Conservation (phyloP, 1,284 basidiomycete species). For the Schizophyllum commune region DNA sequence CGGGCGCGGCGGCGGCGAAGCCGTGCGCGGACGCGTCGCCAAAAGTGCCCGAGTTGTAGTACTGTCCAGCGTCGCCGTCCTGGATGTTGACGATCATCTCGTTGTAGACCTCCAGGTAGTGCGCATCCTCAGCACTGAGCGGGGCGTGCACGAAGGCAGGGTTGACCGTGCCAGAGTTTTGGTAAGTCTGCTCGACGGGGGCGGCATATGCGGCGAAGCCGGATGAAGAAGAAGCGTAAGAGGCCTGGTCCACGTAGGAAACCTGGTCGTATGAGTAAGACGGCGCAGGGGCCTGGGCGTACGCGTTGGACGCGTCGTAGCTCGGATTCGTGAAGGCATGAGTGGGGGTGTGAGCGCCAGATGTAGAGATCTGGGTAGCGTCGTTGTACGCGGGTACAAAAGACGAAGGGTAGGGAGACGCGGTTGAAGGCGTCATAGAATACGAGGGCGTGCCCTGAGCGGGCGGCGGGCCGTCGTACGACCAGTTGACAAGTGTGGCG, state of each 20-base stretch:
- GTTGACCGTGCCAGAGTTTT: background rate
- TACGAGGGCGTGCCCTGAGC: background rate
- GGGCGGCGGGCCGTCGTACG: background rate
- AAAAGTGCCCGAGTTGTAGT: background rate
- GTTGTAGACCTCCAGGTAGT: background rate
- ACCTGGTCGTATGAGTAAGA: background rate
- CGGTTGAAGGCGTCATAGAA: background rate
- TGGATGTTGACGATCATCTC: background rate
- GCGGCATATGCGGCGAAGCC: background rate
- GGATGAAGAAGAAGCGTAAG: background rate
- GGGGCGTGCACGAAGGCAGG: background rate
- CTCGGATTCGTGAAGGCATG: no score
- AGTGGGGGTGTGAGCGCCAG: background rate
- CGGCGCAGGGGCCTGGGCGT: background rate
- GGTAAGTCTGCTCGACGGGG: background rate
- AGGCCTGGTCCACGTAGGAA: background rate
- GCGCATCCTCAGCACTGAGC: background rate
- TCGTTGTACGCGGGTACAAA: background rate
- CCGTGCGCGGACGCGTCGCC: background rate
- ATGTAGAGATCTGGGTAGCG: background rate
- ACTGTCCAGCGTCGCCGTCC: background rate
- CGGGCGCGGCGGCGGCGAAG: no score
- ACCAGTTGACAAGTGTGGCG: background rate
- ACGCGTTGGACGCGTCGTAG: background rate
- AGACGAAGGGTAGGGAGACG: background rate